Conservation (phyloP, 2,329 filamentous ascomycete species). For the Trematosphaeria pertusa region DNA sequence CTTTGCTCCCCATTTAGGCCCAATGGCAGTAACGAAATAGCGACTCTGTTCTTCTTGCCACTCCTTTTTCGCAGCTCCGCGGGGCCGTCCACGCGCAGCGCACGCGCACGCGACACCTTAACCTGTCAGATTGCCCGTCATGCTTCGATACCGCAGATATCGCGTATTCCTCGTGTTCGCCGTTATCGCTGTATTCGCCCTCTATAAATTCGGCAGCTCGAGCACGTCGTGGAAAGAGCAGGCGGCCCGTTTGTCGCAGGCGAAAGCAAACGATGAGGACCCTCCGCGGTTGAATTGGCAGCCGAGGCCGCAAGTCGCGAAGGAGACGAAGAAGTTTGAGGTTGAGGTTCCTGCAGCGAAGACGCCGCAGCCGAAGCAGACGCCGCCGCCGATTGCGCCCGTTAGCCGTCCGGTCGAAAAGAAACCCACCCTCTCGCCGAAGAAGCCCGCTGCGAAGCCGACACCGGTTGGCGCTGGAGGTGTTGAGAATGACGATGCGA, state of each 20-base stretch:
- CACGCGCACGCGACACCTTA: slow-evolving; percentile 16
- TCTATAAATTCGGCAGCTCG: slow-evolving; percentile 61
- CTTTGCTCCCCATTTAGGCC: slow-evolving; percentile 6
- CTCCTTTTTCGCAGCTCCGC: background rate
- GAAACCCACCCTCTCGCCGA: slow-evolving; percentile 15
- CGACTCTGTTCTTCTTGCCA: slow-evolving; percentile 1
- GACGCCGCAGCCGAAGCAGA: slow-evolving; percentile 27
- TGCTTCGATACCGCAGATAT: slow-evolving; percentile 68
- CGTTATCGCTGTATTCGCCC: slow-evolving; percentile 60
- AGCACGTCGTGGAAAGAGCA: slow-evolving; percentile 48
- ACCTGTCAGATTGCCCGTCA: slow-evolving; percentile 34
- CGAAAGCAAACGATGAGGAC: slow-evolving; percentile 25
- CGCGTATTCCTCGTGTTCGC: slow-evolving; percentile 66
- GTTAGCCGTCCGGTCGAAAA: slow-evolving; percentile 25
- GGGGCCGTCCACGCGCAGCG: slow-evolving; percentile 6
- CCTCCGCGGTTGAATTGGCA: slow-evolving; percentile 25
- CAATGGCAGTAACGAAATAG: slow-evolving; percentile 30
- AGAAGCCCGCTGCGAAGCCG: slow-evolving; percentile 16
- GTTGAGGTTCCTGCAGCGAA: slow-evolving; percentile 41
- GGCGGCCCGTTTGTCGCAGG: slow-evolving; percentile 22
- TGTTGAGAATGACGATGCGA: slow-evolving; percentile 7
- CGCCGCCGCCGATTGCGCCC: slow-evolving; percentile 37
- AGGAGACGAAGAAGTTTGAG: slow-evolving; percentile 41
- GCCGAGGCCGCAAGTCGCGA: slow-evolving; percentile 33
- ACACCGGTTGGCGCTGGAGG: slow-evolving; percentile 14